Evolutionary conservation across 768 basidiomycete species (phyloP).

Genomic region (Phanerochaete carnosa): DNA sequence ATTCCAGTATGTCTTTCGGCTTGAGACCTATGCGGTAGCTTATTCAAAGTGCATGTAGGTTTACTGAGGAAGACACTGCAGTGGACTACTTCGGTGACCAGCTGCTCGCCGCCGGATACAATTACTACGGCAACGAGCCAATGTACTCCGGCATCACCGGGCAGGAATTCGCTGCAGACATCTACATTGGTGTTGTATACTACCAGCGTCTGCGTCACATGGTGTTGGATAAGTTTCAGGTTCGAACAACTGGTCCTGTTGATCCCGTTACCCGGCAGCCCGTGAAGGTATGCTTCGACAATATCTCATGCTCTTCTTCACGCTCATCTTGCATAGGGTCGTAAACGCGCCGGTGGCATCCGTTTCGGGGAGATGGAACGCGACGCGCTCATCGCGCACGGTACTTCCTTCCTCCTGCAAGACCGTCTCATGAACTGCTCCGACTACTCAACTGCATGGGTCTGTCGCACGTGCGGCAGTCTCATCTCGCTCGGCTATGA

Average conservation of each 20-base stretch:
- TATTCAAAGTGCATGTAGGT: conserved; percentile 44
- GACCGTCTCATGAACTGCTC: conserved; percentile 99
- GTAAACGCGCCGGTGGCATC: conserved; percentile 97
- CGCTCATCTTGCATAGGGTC: conserved; percentile 48
- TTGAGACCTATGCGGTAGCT: conserved; percentile 1
- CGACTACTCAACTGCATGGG: conserved; percentile 99
- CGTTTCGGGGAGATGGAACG: conserved; percentile 99
- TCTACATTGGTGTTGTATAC: conserved; percentile 97
- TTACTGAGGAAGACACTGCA: conserved; percentile 95
- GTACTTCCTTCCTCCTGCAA: conserved; percentile 96
- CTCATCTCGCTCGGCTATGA: conserved; percentile 96
- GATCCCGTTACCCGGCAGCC: conserved; percentile 96
- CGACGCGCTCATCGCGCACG: conserved; percentile 97
- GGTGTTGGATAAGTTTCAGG: conserved; percentile 99
- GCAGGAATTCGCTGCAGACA: conserved; percentile 97
- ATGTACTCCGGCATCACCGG: conserved; percentile 99
- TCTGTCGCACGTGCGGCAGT: conserved; percentile 94
- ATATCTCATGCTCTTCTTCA: not conserved
- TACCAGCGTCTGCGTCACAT: conserved; percentile 99
- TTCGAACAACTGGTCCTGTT: conserved; percentile 95
- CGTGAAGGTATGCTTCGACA: conserved; percentile 68
- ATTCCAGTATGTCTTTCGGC: conserved; percentile 68
- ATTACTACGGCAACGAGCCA: conserved; percentile 98
- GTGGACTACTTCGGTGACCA: conserved; percentile 97
- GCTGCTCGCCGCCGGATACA: conserved; percentile 90